These are phyloP conservation scores for Starmerella etchellsii DNA, from an alignment of 805 yeast genomes.

Conservation along the genomic window DNA sequence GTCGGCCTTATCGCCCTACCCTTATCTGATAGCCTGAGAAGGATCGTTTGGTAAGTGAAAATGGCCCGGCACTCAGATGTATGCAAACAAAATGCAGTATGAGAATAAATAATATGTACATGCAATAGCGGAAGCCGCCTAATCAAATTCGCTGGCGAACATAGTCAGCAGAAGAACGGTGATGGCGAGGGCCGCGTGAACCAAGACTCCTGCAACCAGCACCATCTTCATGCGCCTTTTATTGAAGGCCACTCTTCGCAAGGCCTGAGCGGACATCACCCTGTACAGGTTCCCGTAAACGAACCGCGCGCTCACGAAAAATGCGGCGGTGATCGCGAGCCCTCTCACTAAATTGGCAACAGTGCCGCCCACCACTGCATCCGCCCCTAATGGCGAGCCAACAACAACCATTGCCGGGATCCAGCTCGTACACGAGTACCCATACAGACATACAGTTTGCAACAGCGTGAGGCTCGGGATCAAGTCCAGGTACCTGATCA, in stretches of 20 bases:
- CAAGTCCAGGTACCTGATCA: slow-evolving; percentile 44
- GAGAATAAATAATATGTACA: too few species aligned
- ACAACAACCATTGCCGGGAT: slow-evolving; percentile 60
- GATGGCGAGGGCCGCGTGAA: slow-evolving; percentile 31
- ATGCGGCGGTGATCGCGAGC: slow-evolving; percentile 49
- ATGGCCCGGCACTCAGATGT: too few species aligned
- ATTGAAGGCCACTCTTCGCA: slow-evolving; percentile 16
- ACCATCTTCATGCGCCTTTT: slow-evolving; percentile 13
- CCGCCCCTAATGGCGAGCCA: slow-evolving; percentile 43
- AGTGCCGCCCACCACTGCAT: slow-evolving; percentile 33
- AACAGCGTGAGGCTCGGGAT: slow-evolving; percentile 34
- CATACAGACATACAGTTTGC: slow-evolving; percentile 60
- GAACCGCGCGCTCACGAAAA: slow-evolving; percentile 31
- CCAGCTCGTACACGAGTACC: slow-evolving; percentile 78
- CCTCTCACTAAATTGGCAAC: slow-evolving; percentile 42
- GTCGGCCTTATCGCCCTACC: too few species aligned
- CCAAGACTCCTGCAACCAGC: slow-evolving; percentile 12
- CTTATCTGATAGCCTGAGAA: too few species aligned
- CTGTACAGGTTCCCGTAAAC: slow-evolving; percentile 28
- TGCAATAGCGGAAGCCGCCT: too few species aligned
- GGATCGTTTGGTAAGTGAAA: too few species aligned
- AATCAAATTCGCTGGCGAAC: slow-evolving; percentile 10
- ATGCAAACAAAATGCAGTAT: too few species aligned
- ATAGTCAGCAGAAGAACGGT: slow-evolving; percentile 7
- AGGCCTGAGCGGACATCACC: slow-evolving; percentile 20